Base-by-base conservation (phyloP, 176 grass and related monocot species). In the Oropetium thomaeum region DNA sequence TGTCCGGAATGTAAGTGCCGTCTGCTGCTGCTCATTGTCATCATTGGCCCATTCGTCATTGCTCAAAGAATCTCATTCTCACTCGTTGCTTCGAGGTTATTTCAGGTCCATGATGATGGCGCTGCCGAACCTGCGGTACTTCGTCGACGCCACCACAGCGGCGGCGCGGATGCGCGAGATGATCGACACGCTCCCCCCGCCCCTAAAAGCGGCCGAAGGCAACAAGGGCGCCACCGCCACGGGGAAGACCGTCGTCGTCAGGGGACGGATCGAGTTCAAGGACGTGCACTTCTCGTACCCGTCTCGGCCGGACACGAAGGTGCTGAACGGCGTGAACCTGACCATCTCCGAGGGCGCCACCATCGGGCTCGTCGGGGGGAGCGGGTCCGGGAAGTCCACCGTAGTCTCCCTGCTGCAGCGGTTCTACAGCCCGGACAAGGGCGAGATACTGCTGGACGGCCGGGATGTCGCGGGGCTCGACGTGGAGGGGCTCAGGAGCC, bases 1-100 rank as follows among this genome's bases (percentile, higher is more conserved):
- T 86, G n/a, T 80, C 83, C 8, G 87, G 87, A 41, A 85, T 93
- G 90, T 90, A 59, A 85, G 7, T 26, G n/a, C n/a, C n/a, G n/a
- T n/a, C n/a, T n/a, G n/a, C n/a, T n/a, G n/a, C n/a, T n/a, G n/a
- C n/a, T n/a, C n/a, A n/a, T n/a, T n/a, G n/a, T n/a, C n/a, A n/a
- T n/a, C n/a, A n/a, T n/a, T n/a, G n/a, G n/a, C n/a, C n/a, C n/a
- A n/a, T n/a, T n/a, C n/a, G n/a, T n/a, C n/a, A n/a, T n/a, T n/a
- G n/a, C n/a, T n/a, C n/a, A n/a, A n/a, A n/a, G n/a, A n/a, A n/a
- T n/a, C n/a, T n/a, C n/a, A n/a, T n/a, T n/a, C n/a, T n/a, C n/a
- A n/a, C n/a, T n/a, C n/a, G n/a, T n/a, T n/a, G n/a, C n/a, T n/a
- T n/a, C n/a, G n/a, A n/a, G n/a, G n/a, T n/a, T 16, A 15, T 10